Base-by-base conservation (phyloP, 768 basidiomycete genomes). In the Amyloporia xantha region DNA sequence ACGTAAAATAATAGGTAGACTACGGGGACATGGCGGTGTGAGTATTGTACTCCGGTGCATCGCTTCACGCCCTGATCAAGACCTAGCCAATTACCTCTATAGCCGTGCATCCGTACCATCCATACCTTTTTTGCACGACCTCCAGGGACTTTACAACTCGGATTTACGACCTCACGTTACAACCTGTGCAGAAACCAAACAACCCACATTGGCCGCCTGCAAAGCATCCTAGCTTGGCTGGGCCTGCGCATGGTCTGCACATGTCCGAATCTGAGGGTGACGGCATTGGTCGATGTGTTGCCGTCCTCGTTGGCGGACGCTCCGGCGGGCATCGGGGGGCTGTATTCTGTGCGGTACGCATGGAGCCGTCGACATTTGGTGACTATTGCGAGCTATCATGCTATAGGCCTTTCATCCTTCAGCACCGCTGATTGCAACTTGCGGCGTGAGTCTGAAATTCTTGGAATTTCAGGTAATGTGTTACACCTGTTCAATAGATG, bases 1-100 rank as follows among this genome's bases (percentile, higher is more conserved):
- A 17, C 66, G 67, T 35, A 58, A 60, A 2, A 51, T 81, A 4
- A 49, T 73, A 2, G 74, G 81, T 5, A 69, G 66, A 52, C 66
- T 85, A 35, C 76, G 82, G 33, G 86, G 84, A 2, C 86, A 89
- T 60, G 86, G 86, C 19, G 83, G 81, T 30, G 86, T 86, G 66
- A 67, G 79, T 66, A 45, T n/a, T 12, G 10, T 37, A 40, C 37
- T 25, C n/a, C 19, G 2, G 23, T 11, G 3, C 23, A 28, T 4
- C 36, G 17, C 20, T 45, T 10, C 30, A 5, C n/a, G 20, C 15
- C 3, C 44, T 55, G 27, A 57, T 54, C 37, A 35, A 36, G 13
- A 24, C 12, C 6, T 41, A 80, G 76, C 66, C 70, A 23, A 87
- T 91, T 50, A 87, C 83, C 0, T 81, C 82, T 7, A 75, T 91